Evolutionary conservation across 1,284 basidiomycete species (phyloP).

Genomic region (Austroboletus niveus): DNA sequence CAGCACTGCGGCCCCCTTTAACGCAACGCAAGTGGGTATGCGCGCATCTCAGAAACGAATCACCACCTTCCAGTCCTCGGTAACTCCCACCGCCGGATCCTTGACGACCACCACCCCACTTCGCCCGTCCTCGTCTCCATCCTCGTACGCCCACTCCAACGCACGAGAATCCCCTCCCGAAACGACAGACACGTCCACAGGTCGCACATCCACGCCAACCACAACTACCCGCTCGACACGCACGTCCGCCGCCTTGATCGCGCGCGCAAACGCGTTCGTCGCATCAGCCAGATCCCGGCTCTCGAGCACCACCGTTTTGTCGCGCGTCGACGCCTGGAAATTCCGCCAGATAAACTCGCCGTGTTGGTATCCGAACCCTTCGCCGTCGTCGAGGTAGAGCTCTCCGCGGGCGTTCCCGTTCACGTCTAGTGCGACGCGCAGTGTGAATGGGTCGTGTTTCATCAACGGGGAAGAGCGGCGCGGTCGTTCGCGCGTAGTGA

Average conservation of each 20-base stretch:
- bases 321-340: slow-evolving; percentile 55
- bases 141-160: slow-evolving; percentile 37
- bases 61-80: slow-evolving; percentile 70
- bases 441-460: slow-evolving; percentile 91
- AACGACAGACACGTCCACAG: slow-evolving; percentile 53
- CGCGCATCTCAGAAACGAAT: slow-evolving; percentile 26
- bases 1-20: too few species aligned
- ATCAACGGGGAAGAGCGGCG: slow-evolving; percentile 86
- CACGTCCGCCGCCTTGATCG: slow-evolving; percentile 54
- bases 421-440: slow-evolving; percentile 79
- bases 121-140: slow-evolving; percentile 47
- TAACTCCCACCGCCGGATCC: slow-evolving; percentile 70
- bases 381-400: slow-evolving; percentile 95
- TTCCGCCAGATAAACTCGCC: slow-evolving; percentile 85
- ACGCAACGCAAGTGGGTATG: too few species aligned
- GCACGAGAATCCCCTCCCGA: slow-evolving; percentile 48
- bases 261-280: slow-evolving; percentile 69
- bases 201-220: slow-evolving; percentile 67
- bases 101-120: slow-evolving; percentile 71
- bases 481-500: slow-evolving; percentile 85
- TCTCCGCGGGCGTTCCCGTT: slow-evolving; percentile 71
- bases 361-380: slow-evolving; percentile 73
- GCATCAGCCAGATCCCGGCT: slow-evolving; percentile 61
- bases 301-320: slow-evolving; percentile 44
- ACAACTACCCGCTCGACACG: slow-evolving; percentile 80